A percentile compares a stretch with the other conserved stretches of the same genome.
phyloP scores from a whole-genome alignment of 2,329 filamentous ascomycete species.

The Hymenoscyphus infarciens region DNA sequence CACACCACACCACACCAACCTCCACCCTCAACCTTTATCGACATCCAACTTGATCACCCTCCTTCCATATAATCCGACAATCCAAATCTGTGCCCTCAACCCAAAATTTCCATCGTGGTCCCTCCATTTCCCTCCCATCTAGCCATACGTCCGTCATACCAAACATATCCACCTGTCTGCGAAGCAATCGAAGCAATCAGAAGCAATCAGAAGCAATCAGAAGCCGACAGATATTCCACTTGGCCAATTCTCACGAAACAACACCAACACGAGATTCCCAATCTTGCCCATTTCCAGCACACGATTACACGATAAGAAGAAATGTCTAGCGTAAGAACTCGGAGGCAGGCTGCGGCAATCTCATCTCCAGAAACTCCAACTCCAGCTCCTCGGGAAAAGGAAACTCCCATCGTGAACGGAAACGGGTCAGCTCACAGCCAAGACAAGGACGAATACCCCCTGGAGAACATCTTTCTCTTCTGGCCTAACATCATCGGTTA shows the following conservation, averaged over 20 bases:
- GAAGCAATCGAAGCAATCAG: constrained; percentile 7
- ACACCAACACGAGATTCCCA: constrained; percentile 20
- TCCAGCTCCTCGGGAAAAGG: constrained; percentile 24
- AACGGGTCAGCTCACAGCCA: constrained; percentile 42
- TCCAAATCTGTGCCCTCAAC: not conserved
- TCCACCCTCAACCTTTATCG: not conserved
- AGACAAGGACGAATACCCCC: constrained; percentile 38
- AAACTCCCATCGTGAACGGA: constrained; percentile 40
- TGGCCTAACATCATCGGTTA: constrained; percentile 78
- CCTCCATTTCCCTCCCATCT: not conserved
- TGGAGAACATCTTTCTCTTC: constrained; percentile 79
- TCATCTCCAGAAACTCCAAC: constrained; percentile 18
- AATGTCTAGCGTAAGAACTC: constrained; percentile 34
- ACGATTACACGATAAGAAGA: constrained; percentile 15
- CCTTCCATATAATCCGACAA: constrained; percentile 15
- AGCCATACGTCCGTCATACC: constrained; percentile 6
- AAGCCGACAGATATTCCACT: constrained; percentile 9
- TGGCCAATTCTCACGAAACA: constrained; percentile 1
- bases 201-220: constrained; percentile 8
- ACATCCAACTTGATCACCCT: constrained; percentile 28
- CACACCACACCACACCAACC: not conserved
- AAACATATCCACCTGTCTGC: not conserved
- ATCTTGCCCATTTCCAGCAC: not conserved
- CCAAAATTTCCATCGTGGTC: not conserved
- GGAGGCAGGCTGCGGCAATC: constrained; percentile 33